These are phyloP conservation scores for Tritrichomonas foetus DNA, from an alignment of 208 protist species.

Conservation along the genomic window DNA sequence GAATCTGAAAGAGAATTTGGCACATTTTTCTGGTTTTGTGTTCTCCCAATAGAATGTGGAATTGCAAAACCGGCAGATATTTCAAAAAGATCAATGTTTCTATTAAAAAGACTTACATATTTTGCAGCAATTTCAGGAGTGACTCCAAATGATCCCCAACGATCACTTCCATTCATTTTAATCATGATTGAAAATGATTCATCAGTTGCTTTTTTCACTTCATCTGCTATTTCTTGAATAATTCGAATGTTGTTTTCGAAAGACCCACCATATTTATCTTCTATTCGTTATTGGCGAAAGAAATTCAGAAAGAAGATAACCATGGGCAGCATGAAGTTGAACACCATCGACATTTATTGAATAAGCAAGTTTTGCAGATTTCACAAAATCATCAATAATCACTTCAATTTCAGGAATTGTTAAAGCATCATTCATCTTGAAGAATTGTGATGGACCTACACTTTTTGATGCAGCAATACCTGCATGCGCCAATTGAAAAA, in stretches of 20 bases:
- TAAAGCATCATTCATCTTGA: neutral
- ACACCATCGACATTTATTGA: neutral
- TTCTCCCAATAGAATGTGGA: neutral
- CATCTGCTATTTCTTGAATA: neutral
- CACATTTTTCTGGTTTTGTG: neutral
- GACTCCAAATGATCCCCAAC: neutral
- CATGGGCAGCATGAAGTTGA: conserved; percentile 26
- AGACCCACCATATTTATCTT: neutral
- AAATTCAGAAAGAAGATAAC: conserved; percentile 36
- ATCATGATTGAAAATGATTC: neutral
- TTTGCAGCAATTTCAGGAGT: neutral
- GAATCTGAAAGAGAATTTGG: neutral
- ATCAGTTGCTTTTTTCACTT: neutral
- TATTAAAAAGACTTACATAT: neutral
- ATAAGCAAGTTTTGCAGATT: neutral
- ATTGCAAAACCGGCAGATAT: neutral
- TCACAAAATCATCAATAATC: neutral
- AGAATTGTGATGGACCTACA: neutral
- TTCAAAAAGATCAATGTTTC: neutral
- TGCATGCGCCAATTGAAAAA: neutral
- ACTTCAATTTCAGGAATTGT: conserved; percentile 3
- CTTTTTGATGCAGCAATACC: neutral
- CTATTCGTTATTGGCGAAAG: neutral
- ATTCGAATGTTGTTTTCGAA: conserved; percentile 2
- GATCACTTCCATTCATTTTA: neutral